Conservation (phyloP, 2,329 filamentous ascomycete species). For the Blumeria hordei region DNA sequence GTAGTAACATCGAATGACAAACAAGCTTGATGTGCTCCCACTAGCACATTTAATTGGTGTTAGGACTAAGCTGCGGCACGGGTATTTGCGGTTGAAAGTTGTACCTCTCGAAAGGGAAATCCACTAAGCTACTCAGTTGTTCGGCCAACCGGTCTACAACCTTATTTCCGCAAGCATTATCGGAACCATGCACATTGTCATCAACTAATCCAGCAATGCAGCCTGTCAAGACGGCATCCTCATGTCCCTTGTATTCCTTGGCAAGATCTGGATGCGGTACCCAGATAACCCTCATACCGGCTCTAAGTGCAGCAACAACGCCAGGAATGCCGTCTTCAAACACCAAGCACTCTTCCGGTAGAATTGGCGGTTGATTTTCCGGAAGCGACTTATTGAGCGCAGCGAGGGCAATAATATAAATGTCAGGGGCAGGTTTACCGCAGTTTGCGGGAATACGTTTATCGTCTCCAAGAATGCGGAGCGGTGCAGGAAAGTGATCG, state of each 20-base stretch:
- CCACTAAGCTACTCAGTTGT: too few relatives aligned
- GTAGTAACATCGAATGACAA: too few relatives aligned
- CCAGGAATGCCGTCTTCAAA: slow-evolving; percentile 90
- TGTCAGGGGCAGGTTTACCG: slow-evolving; percentile 84
- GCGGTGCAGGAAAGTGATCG: slow-evolving; percentile 36
- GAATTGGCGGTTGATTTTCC: slow-evolving; percentile 37
- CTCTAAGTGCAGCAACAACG: slow-evolving; percentile 68
- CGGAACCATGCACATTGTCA: slow-evolving; percentile 21
- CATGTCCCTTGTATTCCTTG: slow-evolving; percentile 49
- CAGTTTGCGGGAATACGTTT: slow-evolving; percentile 46
- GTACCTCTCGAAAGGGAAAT: too few relatives aligned
- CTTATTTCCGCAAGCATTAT: slow-evolving; percentile 35
- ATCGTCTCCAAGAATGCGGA: slow-evolving; percentile 68
- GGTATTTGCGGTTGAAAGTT: too few relatives aligned
- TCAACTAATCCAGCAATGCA: slow-evolving; percentile 19
- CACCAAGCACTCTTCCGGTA: slow-evolving; percentile 71
- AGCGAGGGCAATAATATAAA: slow-evolving; percentile 68
- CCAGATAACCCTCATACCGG: slow-evolving; percentile 90
- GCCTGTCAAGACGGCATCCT: slow-evolving; percentile 65
- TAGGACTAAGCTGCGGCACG: too few relatives aligned
- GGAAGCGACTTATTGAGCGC: slow-evolving; percentile 55
- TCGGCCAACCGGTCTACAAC: slow-evolving; percentile 24
- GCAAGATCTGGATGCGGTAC: slow-evolving; percentile 59
- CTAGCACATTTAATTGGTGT: too few relatives aligned
- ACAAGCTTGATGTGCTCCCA: too few relatives aligned